Evolutionary conservation across 2,329 filamentous ascomycete species (phyloP), one percentile per base, ranked within the genome.

Genomic region (Trichoderma citrinoviride): DNA sequence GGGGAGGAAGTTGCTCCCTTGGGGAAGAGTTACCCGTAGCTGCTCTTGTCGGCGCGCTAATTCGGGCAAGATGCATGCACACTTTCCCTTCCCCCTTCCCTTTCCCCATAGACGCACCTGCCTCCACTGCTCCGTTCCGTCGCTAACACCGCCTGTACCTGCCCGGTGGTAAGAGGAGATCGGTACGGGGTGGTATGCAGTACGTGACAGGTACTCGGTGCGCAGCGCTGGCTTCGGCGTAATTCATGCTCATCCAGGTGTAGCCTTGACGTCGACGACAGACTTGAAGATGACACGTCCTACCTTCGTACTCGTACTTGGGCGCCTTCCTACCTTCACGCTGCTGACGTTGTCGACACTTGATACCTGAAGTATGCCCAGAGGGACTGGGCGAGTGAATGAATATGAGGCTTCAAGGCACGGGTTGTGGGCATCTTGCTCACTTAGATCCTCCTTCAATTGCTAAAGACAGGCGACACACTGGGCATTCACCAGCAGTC

Each of bases 121-220:
- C 50, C n/a, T 44, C 8, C 40, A 47, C 41, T 29, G 37, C 27
- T 33, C 27, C 27, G 50, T 53, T n/a, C 27, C 33, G 33, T 37
- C 33, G 33, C 33, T 37, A 37, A 37, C 33, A 37, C 33, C 33
- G 33, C 43, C 15, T 37, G 56, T 33, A 27, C 29, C 56, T 60
- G 29, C n/a, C 41, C 25, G 10, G 33, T 37, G 19, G 55, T 54
- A 47, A 21, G 43, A 47, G 55, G 43, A 58, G 41, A 46, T 21
- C 55, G 55, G 43, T 37, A 58, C n/a, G 43, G 43, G 33, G 55
- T 58, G 55, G 27, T 37, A 58, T 19, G 55, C 27, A 46, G 55
- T 58, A 58, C 55, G 56, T 49, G 56, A 60, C 56, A n/a, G 44
- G 44, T 60, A 49, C 56, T 60, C 56, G 56, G 56, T 25, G 29